phyloP scores from a whole-genome alignment of 2,329 filamentous ascomycete species.

The Stromatinia cepivora region DNA sequence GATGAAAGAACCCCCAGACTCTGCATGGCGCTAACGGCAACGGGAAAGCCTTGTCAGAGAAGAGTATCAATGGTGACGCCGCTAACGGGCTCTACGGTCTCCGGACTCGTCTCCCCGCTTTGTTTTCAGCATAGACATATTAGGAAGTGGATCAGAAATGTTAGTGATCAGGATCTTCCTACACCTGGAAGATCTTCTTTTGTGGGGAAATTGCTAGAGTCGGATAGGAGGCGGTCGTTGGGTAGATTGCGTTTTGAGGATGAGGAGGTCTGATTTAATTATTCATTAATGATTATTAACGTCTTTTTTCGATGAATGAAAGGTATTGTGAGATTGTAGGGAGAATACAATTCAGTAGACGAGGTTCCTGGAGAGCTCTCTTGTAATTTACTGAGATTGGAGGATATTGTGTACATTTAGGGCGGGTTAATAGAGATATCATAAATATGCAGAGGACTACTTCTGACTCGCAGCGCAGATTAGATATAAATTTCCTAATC shows the following conservation, averaged over 20 bases:
- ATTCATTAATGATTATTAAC: not conserved
- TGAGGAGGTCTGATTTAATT: too few relatives aligned
- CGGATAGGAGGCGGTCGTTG: too few relatives aligned
- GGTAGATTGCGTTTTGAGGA: not conserved
- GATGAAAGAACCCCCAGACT: not conserved
- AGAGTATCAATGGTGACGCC: not conserved
- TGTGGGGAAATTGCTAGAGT: not conserved
- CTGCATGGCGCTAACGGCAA: not conserved
- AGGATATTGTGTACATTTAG: not conserved
- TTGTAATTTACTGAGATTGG: too few relatives aligned
- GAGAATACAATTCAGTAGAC: not conserved
- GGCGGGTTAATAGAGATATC: not conserved
- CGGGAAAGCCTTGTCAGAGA: not conserved
- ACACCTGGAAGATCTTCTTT: accelerated
- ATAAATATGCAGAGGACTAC: too few relatives aligned
- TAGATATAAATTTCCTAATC: too few relatives aligned
- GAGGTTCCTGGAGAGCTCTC: too few relatives aligned
- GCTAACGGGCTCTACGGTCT: not conserved
- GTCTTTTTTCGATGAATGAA: not conserved
- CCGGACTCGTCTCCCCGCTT: not conserved
- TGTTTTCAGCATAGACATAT: constrained; percentile 13
- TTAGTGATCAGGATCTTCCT: too few relatives aligned
- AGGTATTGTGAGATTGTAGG: not conserved
- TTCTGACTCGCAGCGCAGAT: too few relatives aligned
- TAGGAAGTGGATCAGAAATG: not conserved